Base-by-base conservation (phyloP, 176 grass and related monocot genomes). In the Oropetium thomaeum region DNA sequence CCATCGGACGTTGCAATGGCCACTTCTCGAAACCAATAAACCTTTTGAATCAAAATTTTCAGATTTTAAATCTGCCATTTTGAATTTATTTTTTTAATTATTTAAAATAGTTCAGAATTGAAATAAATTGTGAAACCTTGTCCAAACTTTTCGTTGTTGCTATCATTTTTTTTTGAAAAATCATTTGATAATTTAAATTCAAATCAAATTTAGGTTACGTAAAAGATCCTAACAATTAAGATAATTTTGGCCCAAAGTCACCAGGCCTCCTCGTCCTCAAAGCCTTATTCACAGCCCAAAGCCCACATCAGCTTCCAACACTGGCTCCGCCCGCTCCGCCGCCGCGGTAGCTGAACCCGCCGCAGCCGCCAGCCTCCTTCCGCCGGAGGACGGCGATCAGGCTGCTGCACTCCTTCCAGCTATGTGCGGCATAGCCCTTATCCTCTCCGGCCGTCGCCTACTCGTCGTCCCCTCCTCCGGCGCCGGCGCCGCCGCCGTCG, bases 361-460 rank as follows among this genome's bases (percentile, higher is more conserved):
- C 59, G 59, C 60, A 16, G 59, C 59, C 31, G 30, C 16, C 60
- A 34, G 31, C 60, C 16, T 63, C 8, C 60, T n/a, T 35, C 60
- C 31, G 1, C 31, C 32, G 31, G n/a, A 63, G 17, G 33, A 63
- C 60, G 31, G 31, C 31, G 14, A 10, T 8, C 29, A 34, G 7
- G 30, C 30, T 31, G 30, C 5, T 7, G 15, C 15, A 19, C 59
- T 62, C 14, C 28, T 60, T 17, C 28, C 74, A 69, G 62, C 74
- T n/a, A 94, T 94, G 95, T 98, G 91, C 17, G 91, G 91, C 63
- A 94, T 94, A 57, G 84, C 89, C 43, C 76, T 98, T 31, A 43
- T 94, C 71, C 64, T 94, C 39, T 94, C 87, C 14, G 82, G 87
- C 54, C 84, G 74, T 54, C 35, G 62, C 43, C 62, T 74, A 26